Evolutionary conservation across 2,329 filamentous ascomycete genomes (phyloP).

Genomic region (Ilyonectria robusta): DNA sequence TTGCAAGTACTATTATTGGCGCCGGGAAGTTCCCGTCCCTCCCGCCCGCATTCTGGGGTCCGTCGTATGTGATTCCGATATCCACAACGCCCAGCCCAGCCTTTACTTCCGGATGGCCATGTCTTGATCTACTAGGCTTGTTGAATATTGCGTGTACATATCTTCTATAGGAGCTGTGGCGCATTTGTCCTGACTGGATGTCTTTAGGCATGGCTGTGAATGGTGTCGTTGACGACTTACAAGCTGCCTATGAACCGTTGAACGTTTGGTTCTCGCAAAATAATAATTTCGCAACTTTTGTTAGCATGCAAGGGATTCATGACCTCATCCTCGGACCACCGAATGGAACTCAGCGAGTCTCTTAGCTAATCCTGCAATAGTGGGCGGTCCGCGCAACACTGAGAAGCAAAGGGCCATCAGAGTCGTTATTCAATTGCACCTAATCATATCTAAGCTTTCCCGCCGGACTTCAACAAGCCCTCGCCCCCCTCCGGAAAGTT

Average conservation of each 20-base stretch:
- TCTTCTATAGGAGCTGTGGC: slow-evolving; percentile 63
- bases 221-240: slow-evolving; percentile 46
- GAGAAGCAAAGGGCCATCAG: slow-evolving; percentile 17
- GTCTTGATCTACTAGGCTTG: slow-evolving; percentile 57
- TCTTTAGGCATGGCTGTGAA: slow-evolving; percentile 72
- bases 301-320: slow-evolving; percentile 19
- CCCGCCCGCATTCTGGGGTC: slow-evolving; percentile 30
- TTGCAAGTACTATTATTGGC: slow-evolving; percentile 20
- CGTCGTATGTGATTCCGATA: slow-evolving; percentile 61
- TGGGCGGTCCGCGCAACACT: slow-evolving; percentile 26
- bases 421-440: slow-evolving; percentile 12
- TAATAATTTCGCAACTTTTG: slow-evolving; percentile 20
- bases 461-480: too few species aligned
- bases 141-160: slow-evolving; percentile 50
- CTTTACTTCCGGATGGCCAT: slow-evolving; percentile 57
- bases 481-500: too few species aligned
- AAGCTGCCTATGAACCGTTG: slow-evolving; percentile 39
- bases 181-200: slow-evolving; percentile 70
- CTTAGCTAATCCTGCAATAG: slow-evolving; percentile 29
- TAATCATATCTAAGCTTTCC: not conserved
- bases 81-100: slow-evolving; percentile 56
- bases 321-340: slow-evolving; percentile 7
- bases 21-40: not conserved
- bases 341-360: slow-evolving; percentile 8
- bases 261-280: slow-evolving; percentile 12